Base-by-base conservation (phyloP, 306 rosid species). In the Ochetophila trinervis region DNA sequence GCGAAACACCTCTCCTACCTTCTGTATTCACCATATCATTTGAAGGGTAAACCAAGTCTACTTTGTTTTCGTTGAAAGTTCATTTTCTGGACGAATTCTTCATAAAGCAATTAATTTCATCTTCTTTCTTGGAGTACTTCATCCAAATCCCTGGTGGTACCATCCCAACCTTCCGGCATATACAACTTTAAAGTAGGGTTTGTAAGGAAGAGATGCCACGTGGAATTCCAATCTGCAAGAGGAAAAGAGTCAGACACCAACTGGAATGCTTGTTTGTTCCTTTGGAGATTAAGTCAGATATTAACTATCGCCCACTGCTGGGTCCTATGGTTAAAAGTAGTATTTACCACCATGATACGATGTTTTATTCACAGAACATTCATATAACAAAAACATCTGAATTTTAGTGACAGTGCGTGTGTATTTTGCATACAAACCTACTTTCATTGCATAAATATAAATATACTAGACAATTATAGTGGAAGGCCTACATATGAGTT, bases 131-230 rank as follows among this genome's bases (percentile, higher is more conserved):
- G 75, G 98, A 93, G 69, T 32, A 93, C 98, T 81, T 93, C 97
- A 27, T 89, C 98, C 82, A 85, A 54, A 80, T 92, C 98, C 78
- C 79, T 81, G 69, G 91, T 79, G 66, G 88, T 93, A 40, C 96
- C 98, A 72, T 93, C 98, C 98, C 98, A 93, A 68, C 96, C 98
- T 85, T 89, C 97, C 1, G 96, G 97, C 96, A 93, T 93, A n/a
- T n/a, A n/a, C n/a, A 53, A 89, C 97, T 84, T 93, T 93, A 84
- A 87, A 93, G 73, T 93, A 87, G 8, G 98, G 98, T 69, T 89
- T 89, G 82, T 87, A 90, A 10, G 96, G 86, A 78, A 93, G 96
- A 7, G 98, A 93, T 30, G 97, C 97, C 49, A 89, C 89, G 35
- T 93, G 98, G 81, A 89, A 93, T 82, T 93, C 98, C 72, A 91